Base-by-base conservation (phyloP, 2,329 filamentous ascomycete genomes). In the Colletotrichum gigasporum region DNA sequence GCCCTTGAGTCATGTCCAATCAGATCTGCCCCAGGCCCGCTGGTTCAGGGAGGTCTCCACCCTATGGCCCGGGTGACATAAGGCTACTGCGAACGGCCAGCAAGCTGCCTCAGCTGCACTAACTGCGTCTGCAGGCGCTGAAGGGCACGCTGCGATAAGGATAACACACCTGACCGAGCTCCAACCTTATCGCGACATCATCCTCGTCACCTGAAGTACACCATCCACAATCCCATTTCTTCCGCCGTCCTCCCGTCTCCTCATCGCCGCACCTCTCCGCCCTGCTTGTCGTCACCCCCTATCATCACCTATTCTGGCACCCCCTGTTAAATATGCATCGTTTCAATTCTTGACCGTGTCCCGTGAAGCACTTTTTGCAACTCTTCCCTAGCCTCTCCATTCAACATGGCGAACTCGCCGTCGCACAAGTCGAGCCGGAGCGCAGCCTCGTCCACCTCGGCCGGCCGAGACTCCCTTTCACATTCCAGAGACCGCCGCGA, bases 401-500 rank as follows among this genome's bases (percentile, higher is more conserved):
- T 64, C 57, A 67, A 55, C 66, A 68, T 68, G 66, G 64, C 64
- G 22, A 58, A 66, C 22, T 64, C 64, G 9, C 44, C 54, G 14
- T 53, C 63, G 16, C 63, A 63, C 7, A 50, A 20, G 26, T 59
- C 54, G 2, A 59, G 58, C 53, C 55, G 60, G 20, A 68, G 66
- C 50, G 48, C 41, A 53, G 66, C 65, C 54, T 69, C 67, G 47
- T 67, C 67, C 34, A 55, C 63, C 22, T 68, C 67, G 14, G 66
- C 44, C 63, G 58, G 48, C 63, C 63, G 53, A 59, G 58, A 39
- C 37, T 63, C 66, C 30, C 58, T 63, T 30, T 52, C 63, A 34
- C 42, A 56, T 58, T 67, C 66, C 59, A 51, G 48, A 65, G 59
- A 63, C 48, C 47, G 61, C 39, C 71, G 70, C 61, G 72, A 77